phyloP scores from a whole-genome alignment of 2,329 filamentous ascomycete genomes.

The Penicillium brevicompactum region DNA sequence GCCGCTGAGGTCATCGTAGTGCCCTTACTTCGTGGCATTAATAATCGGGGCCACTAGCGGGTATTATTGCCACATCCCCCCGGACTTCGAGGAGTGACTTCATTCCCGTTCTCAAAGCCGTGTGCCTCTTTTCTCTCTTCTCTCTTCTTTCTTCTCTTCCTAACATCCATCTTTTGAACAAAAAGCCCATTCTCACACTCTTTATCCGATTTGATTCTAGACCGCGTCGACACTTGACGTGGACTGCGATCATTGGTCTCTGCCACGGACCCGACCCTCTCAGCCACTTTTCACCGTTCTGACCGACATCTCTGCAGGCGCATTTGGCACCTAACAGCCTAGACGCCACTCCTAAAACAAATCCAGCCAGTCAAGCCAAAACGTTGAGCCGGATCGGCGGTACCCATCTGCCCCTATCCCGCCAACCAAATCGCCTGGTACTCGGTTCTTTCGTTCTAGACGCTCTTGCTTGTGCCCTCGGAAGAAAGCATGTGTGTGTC shows the following conservation, averaged over 20 bases:
- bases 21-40: constrained; percentile 2
- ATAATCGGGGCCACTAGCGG: background rate
- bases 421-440: constrained; percentile 22
- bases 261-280: constrained; percentile 24
- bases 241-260: constrained; percentile 32
- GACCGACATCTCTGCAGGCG: constrained; percentile 29
- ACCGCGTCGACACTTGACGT: constrained; percentile 32
- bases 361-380: constrained; percentile 23
- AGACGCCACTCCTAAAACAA: constrained; percentile 15
- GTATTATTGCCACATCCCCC: constrained; percentile 1
- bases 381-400: constrained; percentile 31
- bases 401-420: constrained; percentile 19
- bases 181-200: background rate
- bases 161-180: background rate
- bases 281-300: constrained; percentile 25
- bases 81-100: constrained; percentile 1
- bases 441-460: constrained; percentile 23
- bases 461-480: constrained; percentile 21
- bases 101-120: background rate
- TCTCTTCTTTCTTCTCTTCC: background rate
- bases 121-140: background rate
- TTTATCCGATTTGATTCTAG: constrained; percentile 12
- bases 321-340: constrained; percentile 15
- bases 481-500: constrained; percentile 23
- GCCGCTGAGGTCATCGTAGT: constrained; percentile 5